Conservation (phyloP, 2,329 filamentous ascomycete genomes). For the Penicillium sp. region DNA sequence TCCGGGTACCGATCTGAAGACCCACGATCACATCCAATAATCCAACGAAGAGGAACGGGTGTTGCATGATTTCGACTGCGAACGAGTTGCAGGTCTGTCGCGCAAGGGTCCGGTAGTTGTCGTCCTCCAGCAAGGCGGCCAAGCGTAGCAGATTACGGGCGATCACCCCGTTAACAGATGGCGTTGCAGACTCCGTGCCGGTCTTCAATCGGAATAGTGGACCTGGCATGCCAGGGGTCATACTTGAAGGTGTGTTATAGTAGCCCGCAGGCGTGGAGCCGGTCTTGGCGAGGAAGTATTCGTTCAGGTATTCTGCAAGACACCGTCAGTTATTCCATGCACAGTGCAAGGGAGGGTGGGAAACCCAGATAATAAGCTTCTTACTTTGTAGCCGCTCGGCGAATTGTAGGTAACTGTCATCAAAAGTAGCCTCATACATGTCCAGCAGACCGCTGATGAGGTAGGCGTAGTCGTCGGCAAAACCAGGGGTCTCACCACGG, state of each 20-base stretch:
- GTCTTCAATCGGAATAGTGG: slow-evolving; percentile 85
- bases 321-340: slow-evolving; percentile 3
- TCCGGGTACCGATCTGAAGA: slow-evolving; percentile 70
- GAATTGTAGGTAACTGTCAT: slow-evolving; percentile 76
- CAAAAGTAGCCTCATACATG: slow-evolving; percentile 80
- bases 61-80: slow-evolving; percentile 87
- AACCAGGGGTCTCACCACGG: slow-evolving; percentile 69
- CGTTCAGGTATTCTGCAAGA: slow-evolving; percentile 69
- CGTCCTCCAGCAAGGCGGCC: slow-evolving; percentile 68
- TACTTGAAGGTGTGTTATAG: slow-evolving; percentile 46
- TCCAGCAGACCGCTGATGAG: slow-evolving; percentile 80
- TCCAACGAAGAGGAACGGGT: slow-evolving; percentile 88
- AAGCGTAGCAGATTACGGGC: slow-evolving; percentile 86
- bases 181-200: slow-evolving; percentile 90
- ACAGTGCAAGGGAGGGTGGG: not conserved
- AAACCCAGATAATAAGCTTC: slow-evolving; percentile 23
- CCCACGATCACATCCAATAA: slow-evolving; percentile 77
- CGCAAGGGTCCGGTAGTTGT: slow-evolving; percentile 67
- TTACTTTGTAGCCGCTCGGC: slow-evolving; percentile 78
- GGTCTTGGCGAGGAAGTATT: slow-evolving; percentile 73
- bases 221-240: slow-evolving; percentile 63
- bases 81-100: slow-evolving; percentile 81
- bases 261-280: slow-evolving; percentile 44
- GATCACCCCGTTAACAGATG: slow-evolving; percentile 87
- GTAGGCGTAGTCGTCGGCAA: slow-evolving; percentile 95